Conservation (phyloP, 2,329 filamentous ascomycete genomes). For the Colletotrichum nymphaeae region DNA sequence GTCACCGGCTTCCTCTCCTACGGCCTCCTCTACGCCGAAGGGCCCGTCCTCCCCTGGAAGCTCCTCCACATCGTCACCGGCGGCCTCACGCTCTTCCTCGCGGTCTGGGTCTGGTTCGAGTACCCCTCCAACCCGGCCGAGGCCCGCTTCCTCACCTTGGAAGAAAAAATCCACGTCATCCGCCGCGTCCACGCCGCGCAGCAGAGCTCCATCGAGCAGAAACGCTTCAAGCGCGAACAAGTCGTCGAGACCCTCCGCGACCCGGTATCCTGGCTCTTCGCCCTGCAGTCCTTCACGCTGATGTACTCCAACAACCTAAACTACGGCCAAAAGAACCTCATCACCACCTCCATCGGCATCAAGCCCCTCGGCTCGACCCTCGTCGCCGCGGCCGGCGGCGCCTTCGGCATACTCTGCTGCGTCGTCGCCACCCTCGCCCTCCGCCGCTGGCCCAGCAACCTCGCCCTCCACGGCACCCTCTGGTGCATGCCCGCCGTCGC, state of each 20-base stretch:
- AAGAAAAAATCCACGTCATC: constrained; percentile 38
- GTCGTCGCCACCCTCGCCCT: constrained; percentile 46
- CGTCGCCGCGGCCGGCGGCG: constrained; percentile 50
- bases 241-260: constrained; percentile 43
- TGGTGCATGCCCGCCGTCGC: constrained; percentile 46
- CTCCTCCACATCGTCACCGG: constrained; percentile 53
- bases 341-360: constrained; percentile 49
- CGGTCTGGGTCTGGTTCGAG: constrained; percentile 47
- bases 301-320: constrained; percentile 52
- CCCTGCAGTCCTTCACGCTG: constrained; percentile 45
- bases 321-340: constrained; percentile 52
- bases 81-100: constrained; percentile 46
- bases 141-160: constrained; percentile 39
- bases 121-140: constrained; percentile 40
- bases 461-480: constrained; percentile 44
- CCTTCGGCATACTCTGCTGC: constrained; percentile 46
- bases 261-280: constrained; percentile 47
- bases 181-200: constrained; percentile 45
- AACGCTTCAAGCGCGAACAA: constrained; percentile 47
- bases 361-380: constrained; percentile 51
- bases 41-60: constrained; percentile 49
- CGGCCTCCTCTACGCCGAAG: constrained; percentile 50
- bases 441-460: constrained; percentile 43
- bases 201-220: constrained; percentile 51
- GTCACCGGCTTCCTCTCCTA: constrained; percentile 53